Percentiles rank a stretch among this genome's conserved stretches.
phyloP scores from a whole-genome alignment of 495 filamentous ascomycete genomes.

The Pyrenula massariospora region DNA sequence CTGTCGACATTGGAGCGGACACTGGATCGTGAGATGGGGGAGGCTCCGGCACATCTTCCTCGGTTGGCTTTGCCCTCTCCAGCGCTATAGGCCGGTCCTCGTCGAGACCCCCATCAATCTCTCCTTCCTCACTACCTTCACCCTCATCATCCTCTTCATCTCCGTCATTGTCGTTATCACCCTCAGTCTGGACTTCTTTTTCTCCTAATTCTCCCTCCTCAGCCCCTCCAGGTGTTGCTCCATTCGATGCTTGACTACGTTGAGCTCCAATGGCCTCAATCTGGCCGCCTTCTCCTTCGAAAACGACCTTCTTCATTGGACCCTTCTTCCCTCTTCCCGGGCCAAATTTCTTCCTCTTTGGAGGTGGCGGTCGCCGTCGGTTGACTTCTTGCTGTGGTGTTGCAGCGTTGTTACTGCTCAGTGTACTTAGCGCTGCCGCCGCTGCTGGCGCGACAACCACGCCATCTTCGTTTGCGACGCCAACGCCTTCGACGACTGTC shows the following conservation, averaged over 20 bases:
- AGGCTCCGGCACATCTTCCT: background rate
- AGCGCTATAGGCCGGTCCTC: constrained; percentile 1
- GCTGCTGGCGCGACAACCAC: constrained; percentile 7
- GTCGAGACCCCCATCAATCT: constrained; percentile 10
- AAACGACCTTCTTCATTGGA: constrained; percentile 23
- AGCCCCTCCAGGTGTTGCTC: constrained; percentile 20
- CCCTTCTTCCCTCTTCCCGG: constrained; percentile 59
- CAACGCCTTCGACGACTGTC: constrained; percentile 49
- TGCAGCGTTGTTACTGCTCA: background rate
- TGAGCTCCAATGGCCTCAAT: constrained; percentile 1
- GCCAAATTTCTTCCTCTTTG: constrained; percentile 59
- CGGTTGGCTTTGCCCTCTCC: constrained; percentile 7
- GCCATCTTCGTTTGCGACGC: constrained; percentile 18
- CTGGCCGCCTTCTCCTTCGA: background rate
- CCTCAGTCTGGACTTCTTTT: constrained; percentile 23
- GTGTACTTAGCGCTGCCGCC: constrained; percentile 27
- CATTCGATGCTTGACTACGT: constrained; percentile 21
- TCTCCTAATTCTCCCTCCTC: constrained; percentile 30
- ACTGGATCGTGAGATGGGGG: constrained; percentile 2
- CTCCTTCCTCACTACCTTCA: constrained; percentile 34
- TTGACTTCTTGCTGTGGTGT: constrained; percentile 17
- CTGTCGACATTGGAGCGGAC: constrained; percentile 9
- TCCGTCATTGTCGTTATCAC: constrained; percentile 39
- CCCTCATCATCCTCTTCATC: constrained; percentile 48
- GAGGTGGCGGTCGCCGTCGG: constrained; percentile 56